phyloP scores from a whole-genome alignment of 768 basidiomycete species.

The Cytidiella melzeri region DNA sequence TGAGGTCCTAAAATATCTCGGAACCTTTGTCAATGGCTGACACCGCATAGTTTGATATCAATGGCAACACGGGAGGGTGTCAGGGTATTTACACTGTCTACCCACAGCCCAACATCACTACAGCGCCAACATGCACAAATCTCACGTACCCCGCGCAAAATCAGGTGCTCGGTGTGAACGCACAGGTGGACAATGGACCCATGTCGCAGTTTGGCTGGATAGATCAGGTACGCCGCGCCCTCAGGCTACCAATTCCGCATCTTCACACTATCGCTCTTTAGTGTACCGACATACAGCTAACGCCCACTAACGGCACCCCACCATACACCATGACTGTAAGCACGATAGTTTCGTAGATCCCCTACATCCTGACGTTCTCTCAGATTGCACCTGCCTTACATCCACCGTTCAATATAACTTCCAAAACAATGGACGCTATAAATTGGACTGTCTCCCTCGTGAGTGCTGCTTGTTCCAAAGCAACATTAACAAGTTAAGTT shows the following conservation, averaged over 20 bases:
- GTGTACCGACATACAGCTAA: constrained; percentile 54
- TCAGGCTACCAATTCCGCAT: background rate
- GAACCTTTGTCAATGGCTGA: background rate
- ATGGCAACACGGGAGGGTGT: constrained; percentile 56
- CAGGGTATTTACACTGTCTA: constrained; percentile 54
- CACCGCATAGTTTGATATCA: constrained; percentile 42
- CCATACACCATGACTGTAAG: constrained; percentile 54
- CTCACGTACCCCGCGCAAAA: constrained; percentile 32
- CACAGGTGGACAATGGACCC: constrained; percentile 39
- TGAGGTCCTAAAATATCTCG: constrained; percentile 7
- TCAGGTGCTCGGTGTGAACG: constrained; percentile 39
- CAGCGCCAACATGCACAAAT: constrained; percentile 42
- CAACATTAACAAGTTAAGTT: too few relatives aligned
- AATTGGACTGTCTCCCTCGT: constrained; percentile 53
- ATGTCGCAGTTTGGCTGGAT: constrained; percentile 58
- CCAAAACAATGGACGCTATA: constrained; percentile 32
- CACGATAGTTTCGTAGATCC: background rate
- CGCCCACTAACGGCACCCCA: constrained; percentile 50
- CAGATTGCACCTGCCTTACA: constrained; percentile 57
- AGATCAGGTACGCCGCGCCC: constrained; percentile 36
- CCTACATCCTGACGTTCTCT: background rate
- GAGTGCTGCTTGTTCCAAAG: too few relatives aligned
- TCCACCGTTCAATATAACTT: constrained; percentile 54
- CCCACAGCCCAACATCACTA: constrained; percentile 27
- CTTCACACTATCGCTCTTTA: constrained; percentile 17